Conservation (phyloP, 2,329 filamentous ascomycete genomes). For the Pseudocercospora crystallina region DNA sequence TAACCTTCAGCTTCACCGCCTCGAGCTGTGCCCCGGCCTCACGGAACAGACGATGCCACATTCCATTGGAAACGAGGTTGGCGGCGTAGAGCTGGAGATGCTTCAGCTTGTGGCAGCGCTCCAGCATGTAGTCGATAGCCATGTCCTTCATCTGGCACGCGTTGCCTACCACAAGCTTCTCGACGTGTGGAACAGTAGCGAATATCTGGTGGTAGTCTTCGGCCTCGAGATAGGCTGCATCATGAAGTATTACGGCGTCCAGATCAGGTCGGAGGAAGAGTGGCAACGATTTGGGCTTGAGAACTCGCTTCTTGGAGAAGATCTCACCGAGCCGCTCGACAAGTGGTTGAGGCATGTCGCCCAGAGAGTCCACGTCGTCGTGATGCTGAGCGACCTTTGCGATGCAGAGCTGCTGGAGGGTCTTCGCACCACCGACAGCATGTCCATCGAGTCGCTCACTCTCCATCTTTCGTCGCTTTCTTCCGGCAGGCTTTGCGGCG, state of each 20-base stretch:
- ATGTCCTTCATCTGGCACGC: constrained; percentile 89
- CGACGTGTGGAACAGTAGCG: constrained; percentile 67
- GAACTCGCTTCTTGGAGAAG: constrained; percentile 61
- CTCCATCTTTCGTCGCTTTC: constrained; percentile 72
- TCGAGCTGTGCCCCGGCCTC: constrained; percentile 65
- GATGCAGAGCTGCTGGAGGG: constrained; percentile 64
- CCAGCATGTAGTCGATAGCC: constrained; percentile 77
- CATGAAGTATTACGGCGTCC: constrained; percentile 59
- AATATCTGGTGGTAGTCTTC: constrained; percentile 82
- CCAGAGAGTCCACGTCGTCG: constrained; percentile 64
- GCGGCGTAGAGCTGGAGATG: constrained; percentile 77
- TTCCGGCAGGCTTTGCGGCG: constrained; percentile 57
- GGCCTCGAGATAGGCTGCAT: constrained; percentile 65
- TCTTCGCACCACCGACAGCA: constrained; percentile 65
- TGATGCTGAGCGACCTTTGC: constrained; percentile 64
- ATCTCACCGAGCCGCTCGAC: constrained; percentile 62
- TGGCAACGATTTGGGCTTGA: constrained; percentile 53
- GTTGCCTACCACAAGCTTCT: constrained; percentile 72
- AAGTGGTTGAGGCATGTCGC: constrained; percentile 59
- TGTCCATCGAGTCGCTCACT: constrained; percentile 81
- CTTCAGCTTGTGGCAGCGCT: constrained; percentile 67
- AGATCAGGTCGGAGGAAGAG: constrained; percentile 55
- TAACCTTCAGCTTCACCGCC: constrained; percentile 63
- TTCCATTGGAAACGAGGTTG: constrained; percentile 75
- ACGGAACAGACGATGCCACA: constrained; percentile 70